Percentiles rank a stretch among this genome's conserved stretches.
These are phyloP conservation scores for Solanum hybrid DNA, from an alignment of 305 asterid species.

Conservation along the genomic window DNA sequence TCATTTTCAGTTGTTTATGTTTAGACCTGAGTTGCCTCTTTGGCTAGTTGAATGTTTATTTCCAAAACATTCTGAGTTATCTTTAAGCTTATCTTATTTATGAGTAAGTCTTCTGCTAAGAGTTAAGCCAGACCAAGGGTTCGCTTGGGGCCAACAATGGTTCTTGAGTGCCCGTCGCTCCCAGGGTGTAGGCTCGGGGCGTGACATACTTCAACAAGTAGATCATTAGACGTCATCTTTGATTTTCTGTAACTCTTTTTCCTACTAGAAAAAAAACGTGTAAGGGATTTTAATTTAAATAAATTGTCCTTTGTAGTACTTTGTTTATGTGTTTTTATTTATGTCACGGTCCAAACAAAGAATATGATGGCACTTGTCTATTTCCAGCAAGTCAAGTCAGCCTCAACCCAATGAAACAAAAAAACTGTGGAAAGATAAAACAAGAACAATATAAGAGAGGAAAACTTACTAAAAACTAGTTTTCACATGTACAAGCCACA, in stretches of 20 bases:
- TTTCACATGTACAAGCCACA: not conserved
- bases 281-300: not conserved
- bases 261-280: not conserved
- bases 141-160: not conserved
- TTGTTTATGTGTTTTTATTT: no score
- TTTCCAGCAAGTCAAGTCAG: not conserved
- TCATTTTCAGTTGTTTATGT: no score
- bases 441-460: not conserved
- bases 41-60: not conserved
- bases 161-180: not conserved
- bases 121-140: not conserved
- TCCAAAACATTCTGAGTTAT: not conserved
- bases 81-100: not conserved
- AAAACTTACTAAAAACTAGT: not conserved
- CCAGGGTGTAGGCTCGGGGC: not conserved
- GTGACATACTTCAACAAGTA: not conserved
- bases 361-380: not conserved
- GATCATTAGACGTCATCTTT: not conserved
- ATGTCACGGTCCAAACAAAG: not conserved
- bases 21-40: not conserved
- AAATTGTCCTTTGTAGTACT: not conserved
- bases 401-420: not conserved
- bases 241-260: not conserved
- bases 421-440: not conserved
- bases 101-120: not conserved